Conservation (phyloP, 2,329 filamentous ascomycete genomes). For the Fusarium annulatum region DNA sequence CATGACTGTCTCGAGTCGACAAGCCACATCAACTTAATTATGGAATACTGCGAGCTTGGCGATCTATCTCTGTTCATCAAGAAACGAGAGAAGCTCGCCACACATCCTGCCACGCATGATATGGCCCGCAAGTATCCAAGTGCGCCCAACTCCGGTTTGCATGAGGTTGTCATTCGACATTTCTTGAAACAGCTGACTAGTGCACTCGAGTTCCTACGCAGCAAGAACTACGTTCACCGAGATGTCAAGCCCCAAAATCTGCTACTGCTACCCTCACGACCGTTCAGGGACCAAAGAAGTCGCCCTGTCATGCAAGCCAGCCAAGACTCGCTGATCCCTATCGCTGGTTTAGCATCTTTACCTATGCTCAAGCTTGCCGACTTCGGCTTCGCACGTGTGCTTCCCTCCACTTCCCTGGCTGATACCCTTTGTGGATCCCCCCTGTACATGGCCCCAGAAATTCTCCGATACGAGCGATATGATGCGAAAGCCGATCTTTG, state of each 20-base stretch:
- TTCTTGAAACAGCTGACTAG: conserved; percentile 96
- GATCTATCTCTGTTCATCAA: conserved; percentile 97
- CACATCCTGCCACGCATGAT: conserved; percentile 84
- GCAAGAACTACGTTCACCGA: conserved; percentile 90
- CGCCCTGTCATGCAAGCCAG: conserved; percentile 78
- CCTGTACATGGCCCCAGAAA: conserved; percentile 98
- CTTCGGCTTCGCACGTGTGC: conserved; percentile 95
- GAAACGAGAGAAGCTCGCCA: conserved; percentile 83
- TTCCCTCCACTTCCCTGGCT: conserved; percentile 90
- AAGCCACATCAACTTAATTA: conserved; percentile 93
- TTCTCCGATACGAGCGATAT: conserved; percentile 95
- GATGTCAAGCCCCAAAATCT: conserved; percentile 98
- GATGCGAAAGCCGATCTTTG: conserved; percentile 96
- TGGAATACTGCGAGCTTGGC: conserved; percentile 98
- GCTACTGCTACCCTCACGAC: conserved; percentile 83
- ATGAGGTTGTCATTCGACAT: conserved; percentile 96
- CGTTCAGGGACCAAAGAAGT: conserved; percentile 68
- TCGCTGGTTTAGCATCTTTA: conserved; percentile 82
- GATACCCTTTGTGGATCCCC: conserved; percentile 97
- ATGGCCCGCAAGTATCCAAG: conserved; percentile 96
- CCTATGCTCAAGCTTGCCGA: conserved; percentile 98
- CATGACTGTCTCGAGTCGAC: conserved; percentile 92
- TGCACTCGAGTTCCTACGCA: conserved; percentile 87
- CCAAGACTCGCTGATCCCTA: conserved; percentile 82
- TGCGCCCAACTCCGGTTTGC: conserved; percentile 82